phyloP scores from a whole-genome alignment of 164 flowering plant genomes.

The Piper betle region DNA sequence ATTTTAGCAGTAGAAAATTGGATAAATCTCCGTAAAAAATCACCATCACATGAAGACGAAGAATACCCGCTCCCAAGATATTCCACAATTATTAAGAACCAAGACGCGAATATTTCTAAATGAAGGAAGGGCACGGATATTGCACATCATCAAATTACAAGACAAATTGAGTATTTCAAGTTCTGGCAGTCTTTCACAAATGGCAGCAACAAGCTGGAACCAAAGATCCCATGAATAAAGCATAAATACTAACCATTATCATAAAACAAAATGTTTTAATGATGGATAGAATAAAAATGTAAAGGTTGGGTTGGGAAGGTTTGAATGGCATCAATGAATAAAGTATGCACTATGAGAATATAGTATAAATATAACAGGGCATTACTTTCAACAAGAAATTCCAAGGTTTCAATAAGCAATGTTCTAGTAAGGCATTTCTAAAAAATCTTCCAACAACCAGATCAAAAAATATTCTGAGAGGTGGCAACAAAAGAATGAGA shows the following conservation, averaged over 20 bases:
- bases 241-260: not conserved
- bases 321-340: too few species aligned
- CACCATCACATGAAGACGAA: not conserved
- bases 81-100: conserved; percentile 64
- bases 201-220: conserved; percentile 49
- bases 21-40: not conserved
- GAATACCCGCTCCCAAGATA: conserved; percentile 69
- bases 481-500: too few species aligned
- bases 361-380: too few species aligned
- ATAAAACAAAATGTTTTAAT: too few species aligned
- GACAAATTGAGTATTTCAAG: conserved; percentile 62
- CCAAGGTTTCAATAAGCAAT: too few species aligned
- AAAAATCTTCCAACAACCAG: too few species aligned
- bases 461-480: too few species aligned
- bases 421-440: too few species aligned
- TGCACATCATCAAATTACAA: conserved; percentile 37
- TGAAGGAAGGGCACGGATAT: conserved; percentile 28
- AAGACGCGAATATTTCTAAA: conserved; percentile 44
- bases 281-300: too few species aligned
- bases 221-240: not conserved
- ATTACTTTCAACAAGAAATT: too few species aligned
- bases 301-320: too few species aligned
- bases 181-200: conserved; percentile 55
- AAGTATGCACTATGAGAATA: too few species aligned
- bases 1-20: not conserved